These are phyloP conservation scores for Thielaviopsis populi DNA, from an alignment of 2,329 filamentous ascomycete genomes.

Conservation along the genomic window DNA sequence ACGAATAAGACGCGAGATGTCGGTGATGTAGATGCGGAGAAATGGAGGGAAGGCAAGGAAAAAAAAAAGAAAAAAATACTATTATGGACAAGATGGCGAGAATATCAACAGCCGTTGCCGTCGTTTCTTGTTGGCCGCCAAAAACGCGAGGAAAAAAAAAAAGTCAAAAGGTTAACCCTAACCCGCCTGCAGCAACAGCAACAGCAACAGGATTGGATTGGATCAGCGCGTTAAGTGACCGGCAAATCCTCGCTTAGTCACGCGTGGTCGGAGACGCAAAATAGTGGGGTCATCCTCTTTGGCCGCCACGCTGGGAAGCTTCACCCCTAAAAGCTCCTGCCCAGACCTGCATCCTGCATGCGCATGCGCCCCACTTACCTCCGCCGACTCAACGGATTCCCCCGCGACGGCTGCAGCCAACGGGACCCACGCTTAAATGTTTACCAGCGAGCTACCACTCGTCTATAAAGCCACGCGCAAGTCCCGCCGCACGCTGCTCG, in stretches of 20 bases:
- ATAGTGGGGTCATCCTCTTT: neutral
- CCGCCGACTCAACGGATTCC: neutral
- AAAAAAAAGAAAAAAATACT: neutral
- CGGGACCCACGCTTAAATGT: conserved; percentile 4
- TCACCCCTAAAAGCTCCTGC: neutral
- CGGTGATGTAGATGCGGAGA: neutral
- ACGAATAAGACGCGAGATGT: neutral
- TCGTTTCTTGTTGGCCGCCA: neutral
- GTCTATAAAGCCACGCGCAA: neutral
- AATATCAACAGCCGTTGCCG: neutral
- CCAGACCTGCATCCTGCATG: neutral
- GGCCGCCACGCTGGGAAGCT: neutral
- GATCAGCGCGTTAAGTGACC: neutral
- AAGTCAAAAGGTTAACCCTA: neutral
- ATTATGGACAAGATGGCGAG: neutral
- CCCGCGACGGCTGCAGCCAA: neutral
- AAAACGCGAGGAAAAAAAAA: conserved; percentile 16
- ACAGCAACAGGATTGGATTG: neutral
- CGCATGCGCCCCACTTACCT: neutral
- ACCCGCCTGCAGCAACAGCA: neutral
- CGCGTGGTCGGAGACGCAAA: neutral
- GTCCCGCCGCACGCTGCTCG: neutral
- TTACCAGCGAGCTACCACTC: neutral
- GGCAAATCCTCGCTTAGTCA: neutral
- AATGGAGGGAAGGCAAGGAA: neutral